Base-by-base conservation (phyloP, 164 flowering plant species). In the Sextonia rubra region DNA sequence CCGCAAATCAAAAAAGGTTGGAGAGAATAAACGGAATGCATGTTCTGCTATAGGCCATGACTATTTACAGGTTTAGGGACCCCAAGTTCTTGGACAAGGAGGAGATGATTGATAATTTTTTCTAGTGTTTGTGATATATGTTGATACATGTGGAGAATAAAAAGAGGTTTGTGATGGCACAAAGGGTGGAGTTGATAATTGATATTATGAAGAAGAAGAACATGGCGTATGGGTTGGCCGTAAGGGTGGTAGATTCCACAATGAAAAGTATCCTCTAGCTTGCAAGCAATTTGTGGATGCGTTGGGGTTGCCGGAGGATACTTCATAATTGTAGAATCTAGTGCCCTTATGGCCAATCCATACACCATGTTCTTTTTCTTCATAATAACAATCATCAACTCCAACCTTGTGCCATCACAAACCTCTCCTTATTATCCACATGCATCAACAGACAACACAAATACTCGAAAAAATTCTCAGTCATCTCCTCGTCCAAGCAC, bases 281-380 rank as follows among this genome's bases (percentile, higher is more conserved):
- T 91, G 97, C 44, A 97, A 95, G 78, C 83, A 98, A 69, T 93
- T 95, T 81, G 90, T 95, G 68, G 99, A 95, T 86, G 98, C 93
- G 71, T 68, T 95, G 87, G 99, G 99, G 61, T 81, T 95, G 81
- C 69, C 77, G 84, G 77, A 93, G 99, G 98, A 64, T 96, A 62
- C 69, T 90, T 76, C 83, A 82, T 63, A 89, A 87, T 89, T 3
- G 99, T 92, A 79, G 93, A 95, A 78, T 95, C 97, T 63, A 95
- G 86, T n/a, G 91, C 98, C 78, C 97, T 83, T 9, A 93, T 88
- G 0, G 99, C 99, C 2, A 98, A 95, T 15, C 91, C 94, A 83
- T 95, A 95, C 49, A 97, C 97, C 52, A 91, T 95, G 90, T 95
- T 95, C 86, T 95, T 97, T 86, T 95, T 97, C 87, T 95, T 95